These are phyloP conservation scores for Boletus fagicola DNA, from an alignment of 768 basidiomycete genomes.

Conservation along the genomic window DNA sequence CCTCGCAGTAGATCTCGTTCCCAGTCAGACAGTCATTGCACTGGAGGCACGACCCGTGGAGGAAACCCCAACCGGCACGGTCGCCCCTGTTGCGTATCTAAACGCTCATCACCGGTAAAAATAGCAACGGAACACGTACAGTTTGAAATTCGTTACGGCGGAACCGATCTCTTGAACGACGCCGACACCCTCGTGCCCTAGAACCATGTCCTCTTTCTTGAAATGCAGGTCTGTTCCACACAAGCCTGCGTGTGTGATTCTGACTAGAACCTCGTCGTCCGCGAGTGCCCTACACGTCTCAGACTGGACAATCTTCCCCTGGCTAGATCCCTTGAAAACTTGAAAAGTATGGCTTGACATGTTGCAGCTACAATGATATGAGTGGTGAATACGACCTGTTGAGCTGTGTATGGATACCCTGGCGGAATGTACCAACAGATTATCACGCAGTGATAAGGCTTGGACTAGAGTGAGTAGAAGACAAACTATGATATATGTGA, in stretches of 20 bases:
- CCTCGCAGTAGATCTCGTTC: slow-evolving; percentile 19
- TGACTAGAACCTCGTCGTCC: slow-evolving; percentile 13
- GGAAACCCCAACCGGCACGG: neutral
- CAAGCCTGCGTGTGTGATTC: slow-evolving; percentile 29
- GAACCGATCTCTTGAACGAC: neutral
- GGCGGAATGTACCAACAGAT: neutral
- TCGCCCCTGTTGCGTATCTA: neutral
- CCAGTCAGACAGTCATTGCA: slow-evolving; percentile 21
- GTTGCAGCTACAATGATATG: neutral
- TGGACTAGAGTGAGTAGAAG: too few species aligned
- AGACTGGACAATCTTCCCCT: neutral
- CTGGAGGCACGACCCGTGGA: neutral
- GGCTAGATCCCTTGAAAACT: slow-evolving; percentile 25
- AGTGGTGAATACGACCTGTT: neutral
- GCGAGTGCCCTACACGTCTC: neutral
- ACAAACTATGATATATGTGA: too few species aligned
- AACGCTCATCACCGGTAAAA: neutral
- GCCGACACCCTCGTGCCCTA: neutral
- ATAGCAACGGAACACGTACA: neutral
- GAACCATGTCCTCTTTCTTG: slow-evolving; percentile 4
- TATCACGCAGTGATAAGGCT: neutral
- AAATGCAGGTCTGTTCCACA: slow-evolving; percentile 35
- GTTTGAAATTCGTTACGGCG: neutral
- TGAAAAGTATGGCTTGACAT: slow-evolving; percentile 17
- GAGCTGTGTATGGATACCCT: neutral